Evolutionary conservation across 805 yeast genomes (phyloP).

Genomic region (Naumovozyma castellii): DNA sequence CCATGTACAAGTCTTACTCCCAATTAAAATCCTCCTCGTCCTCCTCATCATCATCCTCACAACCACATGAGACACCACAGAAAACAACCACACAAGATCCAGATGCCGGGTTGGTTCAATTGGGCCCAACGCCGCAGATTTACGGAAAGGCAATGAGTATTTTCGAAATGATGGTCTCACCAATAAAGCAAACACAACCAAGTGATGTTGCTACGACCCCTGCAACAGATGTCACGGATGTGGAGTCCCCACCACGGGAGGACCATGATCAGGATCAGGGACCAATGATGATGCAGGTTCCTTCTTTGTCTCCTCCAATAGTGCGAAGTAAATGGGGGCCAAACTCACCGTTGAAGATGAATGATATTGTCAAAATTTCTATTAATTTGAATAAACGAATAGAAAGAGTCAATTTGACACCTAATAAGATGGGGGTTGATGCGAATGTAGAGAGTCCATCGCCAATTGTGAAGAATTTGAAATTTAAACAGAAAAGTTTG

Average conservation of each 20-base stretch:
- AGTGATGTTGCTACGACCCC: slow-evolving; percentile 5
- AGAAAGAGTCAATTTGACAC: not conserved
- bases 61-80: not conserved
- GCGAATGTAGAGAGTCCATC: not conserved
- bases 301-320: not conserved
- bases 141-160: slow-evolving; percentile 67
- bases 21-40: slow-evolving; percentile 9
- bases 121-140: slow-evolving; percentile 86
- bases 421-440: not conserved
- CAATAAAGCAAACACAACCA: slow-evolving; percentile 13
- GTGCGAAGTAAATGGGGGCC: slow-evolving; percentile 20
- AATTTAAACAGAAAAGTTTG: not conserved
- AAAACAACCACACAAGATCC: too few species aligned
- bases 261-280: slow-evolving; percentile 1
- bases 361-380: not conserved
- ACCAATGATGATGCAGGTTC: not conserved
- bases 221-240: slow-evolving; percentile 6
- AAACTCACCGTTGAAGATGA: slow-evolving; percentile 19
- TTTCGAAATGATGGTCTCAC: slow-evolving; percentile 44
- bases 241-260: not conserved
- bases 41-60: not conserved
- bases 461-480: not conserved
- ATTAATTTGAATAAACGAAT: not conserved
- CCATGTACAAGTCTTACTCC: slow-evolving; percentile 30
- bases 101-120: too few species aligned